These are phyloP conservation scores for Boletus coccyginus DNA, from an alignment of 768 basidiomycete species.

Conservation along the genomic window DNA sequence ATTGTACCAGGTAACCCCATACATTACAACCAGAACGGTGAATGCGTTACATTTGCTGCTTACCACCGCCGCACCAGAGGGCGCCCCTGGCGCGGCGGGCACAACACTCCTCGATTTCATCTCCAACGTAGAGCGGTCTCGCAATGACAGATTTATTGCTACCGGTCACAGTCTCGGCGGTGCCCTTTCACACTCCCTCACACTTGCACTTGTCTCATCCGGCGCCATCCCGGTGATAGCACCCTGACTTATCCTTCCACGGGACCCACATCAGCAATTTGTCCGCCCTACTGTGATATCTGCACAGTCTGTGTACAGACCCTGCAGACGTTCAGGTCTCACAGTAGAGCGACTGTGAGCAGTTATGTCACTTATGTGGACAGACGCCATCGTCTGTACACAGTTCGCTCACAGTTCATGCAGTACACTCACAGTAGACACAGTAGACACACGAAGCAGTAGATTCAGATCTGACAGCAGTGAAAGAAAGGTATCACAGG, in stretches of 20 bases:
- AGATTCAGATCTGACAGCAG: too few species aligned
- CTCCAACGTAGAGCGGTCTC: not conserved
- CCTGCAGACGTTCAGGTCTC: too few species aligned
- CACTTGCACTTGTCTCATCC: slow-evolving; percentile 7
- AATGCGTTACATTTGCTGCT: not conserved
- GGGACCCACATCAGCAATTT: too few species aligned
- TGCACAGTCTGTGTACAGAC: too few species aligned
- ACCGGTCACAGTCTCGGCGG: slow-evolving; percentile 15
- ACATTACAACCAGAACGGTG: slow-evolving; percentile 1
- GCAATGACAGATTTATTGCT: not conserved
- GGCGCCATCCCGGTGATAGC: slow-evolving; percentile 38
- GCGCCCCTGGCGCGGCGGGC: not conserved
- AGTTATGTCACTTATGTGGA: too few species aligned
- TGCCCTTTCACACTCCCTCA: slow-evolving; percentile 9
- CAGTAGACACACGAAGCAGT: too few species aligned
- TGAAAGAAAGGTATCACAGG: too few species aligned
- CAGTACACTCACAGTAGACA: too few species aligned
- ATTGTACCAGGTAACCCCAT: not conserved
- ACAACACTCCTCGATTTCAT: slow-evolving; percentile 11
- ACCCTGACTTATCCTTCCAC: slow-evolving; percentile 8
- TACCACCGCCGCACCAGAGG: not conserved
- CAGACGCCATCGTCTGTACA: too few species aligned
- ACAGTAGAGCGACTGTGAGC: too few species aligned
- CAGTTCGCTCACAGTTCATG: too few species aligned
- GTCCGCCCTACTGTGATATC: too few species aligned